Base-by-base conservation (phyloP, 1,284 basidiomycete genomes). In the Trametes hirsuta region DNA sequence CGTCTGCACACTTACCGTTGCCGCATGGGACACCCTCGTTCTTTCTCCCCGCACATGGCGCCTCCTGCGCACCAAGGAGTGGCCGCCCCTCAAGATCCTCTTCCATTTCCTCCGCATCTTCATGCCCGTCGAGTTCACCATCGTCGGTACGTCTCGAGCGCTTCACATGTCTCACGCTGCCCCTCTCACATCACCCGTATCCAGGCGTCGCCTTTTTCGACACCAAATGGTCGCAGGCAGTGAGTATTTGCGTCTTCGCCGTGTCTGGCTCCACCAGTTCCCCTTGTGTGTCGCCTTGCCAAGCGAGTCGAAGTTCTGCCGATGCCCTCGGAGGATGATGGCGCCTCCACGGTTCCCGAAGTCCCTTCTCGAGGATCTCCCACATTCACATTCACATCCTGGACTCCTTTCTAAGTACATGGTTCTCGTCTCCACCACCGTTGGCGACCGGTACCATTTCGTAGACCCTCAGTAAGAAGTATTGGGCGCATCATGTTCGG, bases 1-100 rank as follows among this genome's bases (percentile, higher is more conserved):
- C 54, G 91, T 93, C 59, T 93, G 91, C 77, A 91, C 91, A 0
- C 82, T 93, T 60, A 93, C 91, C 50, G 89, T 93, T 55, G 88
- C 91, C 0, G 91, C 91, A 10, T 93, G 91, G 91, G 91, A 93
- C 68, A 87, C 90, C 36, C 84, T 93, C 65, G 91, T 93, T 22
- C 81, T 93, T 46, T 87, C 86, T 6, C 91, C 91, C 0, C 77
- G 91, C 50, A 86, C 87, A 55, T 93, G 86, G 83, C 82, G 86
- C 42, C 83, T 93, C 55, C 73, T 86, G 66, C 84, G 82, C 69
- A 78, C 80, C n/a, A 77, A 80, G 45, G 85, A 84, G 66, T 93
- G 91, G 91, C 90, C 91, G 0, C 72, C 81, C 0, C 83, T 93
- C 70, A 93, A 93, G 74, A 73, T 86, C 42, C 76, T 91, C 46